These are phyloP conservation scores for Leccinum subgranulosum DNA, from an alignment of 768 basidiomycete species.

Conservation along the genomic window DNA sequence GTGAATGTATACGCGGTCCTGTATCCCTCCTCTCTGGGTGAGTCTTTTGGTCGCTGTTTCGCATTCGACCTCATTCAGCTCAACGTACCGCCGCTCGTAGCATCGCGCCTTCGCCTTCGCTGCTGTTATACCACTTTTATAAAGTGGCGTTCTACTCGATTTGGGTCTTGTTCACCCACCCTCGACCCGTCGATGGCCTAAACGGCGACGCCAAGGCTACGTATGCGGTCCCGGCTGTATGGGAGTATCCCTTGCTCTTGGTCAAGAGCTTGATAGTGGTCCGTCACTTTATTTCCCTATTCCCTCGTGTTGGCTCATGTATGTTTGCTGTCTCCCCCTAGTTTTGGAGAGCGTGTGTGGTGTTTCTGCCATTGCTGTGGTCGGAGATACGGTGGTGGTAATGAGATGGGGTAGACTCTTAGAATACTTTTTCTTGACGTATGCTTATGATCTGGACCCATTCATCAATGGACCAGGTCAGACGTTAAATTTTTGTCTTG, in stretches of 20 bases:
- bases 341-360: conserved; percentile 91
- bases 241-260: conserved; percentile 67
- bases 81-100: conserved; percentile 37
- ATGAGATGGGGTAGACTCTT: neutral
- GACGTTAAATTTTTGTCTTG: no score
- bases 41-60: conserved; percentile 7
- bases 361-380: conserved; percentile 87
- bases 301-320: neutral
- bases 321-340: conserved; percentile 28
- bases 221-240: conserved; percentile 41
- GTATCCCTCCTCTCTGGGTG: conserved; percentile 89
- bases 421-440: conserved; percentile 1
- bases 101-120: conserved; percentile 71
- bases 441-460: conserved; percentile 7
- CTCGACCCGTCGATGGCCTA: conserved; percentile 26
- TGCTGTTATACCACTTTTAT: conserved; percentile 92
- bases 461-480: neutral
- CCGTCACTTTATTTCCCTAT: conserved; percentile 30
- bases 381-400: conserved; percentile 78
- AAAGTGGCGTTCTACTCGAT: conserved; percentile 92
- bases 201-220: conserved; percentile 34
- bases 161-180: conserved; percentile 80
- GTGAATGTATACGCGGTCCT: conserved; percentile 83
- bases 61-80: neutral
- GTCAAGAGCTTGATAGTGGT: conserved; percentile 69